Evolutionary conservation across 345 rosid genomes (phyloP).

Genomic region (Turritis glabra): DNA sequence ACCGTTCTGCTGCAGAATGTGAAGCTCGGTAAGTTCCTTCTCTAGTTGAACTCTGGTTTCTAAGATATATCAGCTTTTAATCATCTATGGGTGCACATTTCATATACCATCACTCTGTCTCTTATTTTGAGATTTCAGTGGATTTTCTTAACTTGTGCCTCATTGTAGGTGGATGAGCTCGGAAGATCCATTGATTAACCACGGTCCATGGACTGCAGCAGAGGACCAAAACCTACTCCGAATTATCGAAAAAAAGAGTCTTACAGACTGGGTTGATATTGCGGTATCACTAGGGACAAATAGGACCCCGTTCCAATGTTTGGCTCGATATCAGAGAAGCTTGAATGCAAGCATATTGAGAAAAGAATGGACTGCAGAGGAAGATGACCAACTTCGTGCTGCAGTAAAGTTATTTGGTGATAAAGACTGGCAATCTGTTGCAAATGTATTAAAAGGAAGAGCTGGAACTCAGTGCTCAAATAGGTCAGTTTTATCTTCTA

Average conservation of each 20-base stretch:
- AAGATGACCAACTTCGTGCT: constrained; percentile 74
- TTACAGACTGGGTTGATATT: constrained; percentile 68
- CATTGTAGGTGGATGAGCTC: constrained; percentile 77
- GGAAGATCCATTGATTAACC: constrained; percentile 81
- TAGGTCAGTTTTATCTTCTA: constrained; percentile 55
- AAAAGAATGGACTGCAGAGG: constrained; percentile 81
- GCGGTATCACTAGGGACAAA: constrained; percentile 67
- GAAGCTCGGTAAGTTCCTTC: constrained; percentile 65
- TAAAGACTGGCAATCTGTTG: constrained; percentile 85
- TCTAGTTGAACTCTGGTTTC: neutral
- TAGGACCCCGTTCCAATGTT: constrained; percentile 89
- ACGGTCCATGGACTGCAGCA: constrained; percentile 54
- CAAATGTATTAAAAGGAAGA: constrained; percentile 66
- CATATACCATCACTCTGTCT: neutral
- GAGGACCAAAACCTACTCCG: constrained; percentile 69
- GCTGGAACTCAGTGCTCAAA: constrained; percentile 92
- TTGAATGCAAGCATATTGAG: constrained; percentile 66
- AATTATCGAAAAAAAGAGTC: constrained; percentile 61
- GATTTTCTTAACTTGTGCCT: constrained; percentile 7
- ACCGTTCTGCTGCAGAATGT: constrained; percentile 86
- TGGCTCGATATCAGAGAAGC: constrained; percentile 83
- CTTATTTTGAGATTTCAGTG: neutral
- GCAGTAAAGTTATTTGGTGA: constrained; percentile 76
- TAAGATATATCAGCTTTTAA: constrained; percentile 14
- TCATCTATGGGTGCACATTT: neutral